Conservation (phyloP, 2,329 filamentous ascomycete species). For the Apiospora malaysiana region DNA sequence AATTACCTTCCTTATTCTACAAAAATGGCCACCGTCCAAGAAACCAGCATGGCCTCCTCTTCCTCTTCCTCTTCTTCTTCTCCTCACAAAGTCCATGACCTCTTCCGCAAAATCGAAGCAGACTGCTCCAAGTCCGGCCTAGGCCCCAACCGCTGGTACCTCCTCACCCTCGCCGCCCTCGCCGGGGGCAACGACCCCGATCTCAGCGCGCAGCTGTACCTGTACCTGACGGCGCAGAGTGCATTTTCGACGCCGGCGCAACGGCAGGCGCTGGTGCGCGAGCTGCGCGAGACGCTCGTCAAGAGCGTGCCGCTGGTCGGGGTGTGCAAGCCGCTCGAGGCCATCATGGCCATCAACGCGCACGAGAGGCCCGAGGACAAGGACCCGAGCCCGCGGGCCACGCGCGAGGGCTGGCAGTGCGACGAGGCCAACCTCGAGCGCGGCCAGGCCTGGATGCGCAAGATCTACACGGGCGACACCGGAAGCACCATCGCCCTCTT, state of each 20-base stretch:
- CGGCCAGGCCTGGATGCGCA: constrained; percentile 59
- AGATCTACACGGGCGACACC: constrained; percentile 60
- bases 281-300: constrained; percentile 63
- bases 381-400: constrained; percentile 52
- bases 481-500: constrained; percentile 42
- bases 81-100: neutral
- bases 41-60: neutral
- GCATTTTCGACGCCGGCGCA: constrained; percentile 48
- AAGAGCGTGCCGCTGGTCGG: constrained; percentile 65
- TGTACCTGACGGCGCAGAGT: constrained; percentile 56
- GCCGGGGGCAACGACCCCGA: constrained; percentile 57
- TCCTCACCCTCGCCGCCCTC: constrained; percentile 45
- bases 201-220: constrained; percentile 59
- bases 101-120: constrained; percentile 23
- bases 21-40: neutral
- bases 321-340: constrained; percentile 67
- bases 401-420: constrained; percentile 56
- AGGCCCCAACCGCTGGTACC: constrained; percentile 33
- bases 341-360: constrained; percentile 60
- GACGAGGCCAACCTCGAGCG: constrained; percentile 60
- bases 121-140: constrained; percentile 23
- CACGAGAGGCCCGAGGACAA: constrained; percentile 60
- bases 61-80: neutral
- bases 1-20: neutral
- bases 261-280: constrained; percentile 54